phyloP scores from a whole-genome alignment of 345 rosid genomes.

The Clarkia xantiana region DNA sequence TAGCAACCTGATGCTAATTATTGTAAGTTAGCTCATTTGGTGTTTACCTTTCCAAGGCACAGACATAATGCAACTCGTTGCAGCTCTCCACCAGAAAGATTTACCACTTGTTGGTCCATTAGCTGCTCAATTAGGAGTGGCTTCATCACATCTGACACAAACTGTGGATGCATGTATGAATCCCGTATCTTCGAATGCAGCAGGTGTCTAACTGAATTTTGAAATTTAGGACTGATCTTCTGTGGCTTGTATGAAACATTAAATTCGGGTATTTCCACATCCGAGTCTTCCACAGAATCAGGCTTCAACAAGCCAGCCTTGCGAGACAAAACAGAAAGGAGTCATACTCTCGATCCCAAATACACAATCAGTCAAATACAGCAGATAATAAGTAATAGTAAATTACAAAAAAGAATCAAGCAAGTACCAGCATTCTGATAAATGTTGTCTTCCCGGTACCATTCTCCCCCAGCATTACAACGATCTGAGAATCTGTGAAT shows the following conservation, averaged over 20 bases:
- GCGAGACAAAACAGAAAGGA: slow-evolving; percentile 13
- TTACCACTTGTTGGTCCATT: slow-evolving; percentile 90
- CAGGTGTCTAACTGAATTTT: slow-evolving; percentile 61
- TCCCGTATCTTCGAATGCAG: slow-evolving; percentile 84
- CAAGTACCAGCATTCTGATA: slow-evolving; percentile 88
- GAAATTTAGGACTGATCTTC: slow-evolving; percentile 87
- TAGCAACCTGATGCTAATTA: background rate
- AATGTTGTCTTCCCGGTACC: slow-evolving; percentile 98
- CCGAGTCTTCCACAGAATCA: slow-evolving; percentile 56
- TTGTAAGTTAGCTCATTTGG: background rate
- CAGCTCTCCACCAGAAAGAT: slow-evolving; percentile 97
- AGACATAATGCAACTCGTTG: slow-evolving; percentile 94
- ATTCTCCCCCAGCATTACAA: slow-evolving; percentile 98
- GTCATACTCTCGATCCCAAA: background rate
- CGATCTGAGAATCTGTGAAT: slow-evolving; percentile 95
- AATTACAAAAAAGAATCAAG: slow-evolving; percentile 2
- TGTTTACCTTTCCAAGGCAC: slow-evolving; percentile 84
- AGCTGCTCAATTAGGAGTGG: slow-evolving; percentile 95
- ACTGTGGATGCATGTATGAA: slow-evolving; percentile 86
- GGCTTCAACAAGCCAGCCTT: slow-evolving; percentile 96
- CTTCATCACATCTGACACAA: slow-evolving; percentile 94
- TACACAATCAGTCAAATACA: background rate
- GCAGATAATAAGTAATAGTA: background rate
- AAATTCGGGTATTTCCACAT: slow-evolving; percentile 82
- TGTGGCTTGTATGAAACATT: slow-evolving; percentile 98